Evolutionary conservation across 768 basidiomycete species (phyloP).

Genomic region (Udeniomyces megalosporus): DNA sequence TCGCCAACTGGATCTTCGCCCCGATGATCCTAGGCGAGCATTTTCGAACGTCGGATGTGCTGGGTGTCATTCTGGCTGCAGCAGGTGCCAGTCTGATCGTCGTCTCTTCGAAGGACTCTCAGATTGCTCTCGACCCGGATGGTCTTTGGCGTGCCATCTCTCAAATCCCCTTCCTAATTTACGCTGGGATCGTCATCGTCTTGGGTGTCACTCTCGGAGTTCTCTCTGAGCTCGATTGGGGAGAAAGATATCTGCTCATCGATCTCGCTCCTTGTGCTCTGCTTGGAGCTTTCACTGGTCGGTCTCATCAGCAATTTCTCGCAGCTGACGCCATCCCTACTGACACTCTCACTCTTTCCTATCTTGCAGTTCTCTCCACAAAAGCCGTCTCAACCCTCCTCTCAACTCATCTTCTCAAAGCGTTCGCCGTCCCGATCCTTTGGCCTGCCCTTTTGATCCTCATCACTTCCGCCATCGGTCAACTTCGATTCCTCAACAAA

Average conservation of each 20-base stretch:
- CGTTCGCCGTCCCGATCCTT: neutral
- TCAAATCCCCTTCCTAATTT: slow-evolving; percentile 58
- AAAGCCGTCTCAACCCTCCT: slow-evolving; percentile 81
- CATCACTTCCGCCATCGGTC: slow-evolving; percentile 3
- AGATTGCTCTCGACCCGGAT: slow-evolving; percentile 42
- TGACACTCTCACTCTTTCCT: neutral
- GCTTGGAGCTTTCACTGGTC: slow-evolving; percentile 1
- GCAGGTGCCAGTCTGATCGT: slow-evolving; percentile 90
- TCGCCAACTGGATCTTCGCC: slow-evolving; percentile 88
- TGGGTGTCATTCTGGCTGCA: slow-evolving; percentile 49
- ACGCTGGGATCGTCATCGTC: slow-evolving; percentile 36
- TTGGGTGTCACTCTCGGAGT: slow-evolving; percentile 39
- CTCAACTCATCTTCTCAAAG: slow-evolving; percentile 31
- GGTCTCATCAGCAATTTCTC: neutral
- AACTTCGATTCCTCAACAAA: slow-evolving; percentile 14
- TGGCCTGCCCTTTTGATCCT: neutral
- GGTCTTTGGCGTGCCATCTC: slow-evolving; percentile 52
- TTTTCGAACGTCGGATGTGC: slow-evolving; percentile 49
- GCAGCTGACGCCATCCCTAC: no score
- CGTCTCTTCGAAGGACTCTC: slow-evolving; percentile 40
- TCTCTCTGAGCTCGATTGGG: slow-evolving; percentile 49
- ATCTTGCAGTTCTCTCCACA: slow-evolving; percentile 67
- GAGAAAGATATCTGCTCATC: slow-evolving; percentile 55
- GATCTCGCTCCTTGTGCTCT: slow-evolving; percentile 72
- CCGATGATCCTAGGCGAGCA: slow-evolving; percentile 45